Evolutionary conservation across 2,329 filamentous ascomycete genomes (phyloP).

Genomic region (Dothidotthia symphoricarpi): DNA sequence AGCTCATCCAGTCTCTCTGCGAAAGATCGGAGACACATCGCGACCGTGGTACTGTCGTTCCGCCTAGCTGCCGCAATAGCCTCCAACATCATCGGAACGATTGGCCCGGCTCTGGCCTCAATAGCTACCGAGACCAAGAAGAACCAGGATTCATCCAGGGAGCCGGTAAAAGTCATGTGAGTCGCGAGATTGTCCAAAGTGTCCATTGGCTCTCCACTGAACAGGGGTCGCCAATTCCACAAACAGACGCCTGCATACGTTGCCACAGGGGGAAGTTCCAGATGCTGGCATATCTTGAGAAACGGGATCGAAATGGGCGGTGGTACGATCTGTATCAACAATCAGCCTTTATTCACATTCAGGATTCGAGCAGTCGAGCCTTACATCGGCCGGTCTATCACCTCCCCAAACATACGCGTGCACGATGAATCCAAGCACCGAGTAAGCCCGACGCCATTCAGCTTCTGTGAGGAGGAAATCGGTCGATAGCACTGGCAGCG

Average conservation of each 20-base stretch:
- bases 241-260: constrained; percentile 89
- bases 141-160: constrained; percentile 97
- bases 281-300: constrained; percentile 68
- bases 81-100: constrained; percentile 82
- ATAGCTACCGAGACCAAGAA: constrained; percentile 95
- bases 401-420: constrained; percentile 92
- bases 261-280: constrained; percentile 88
- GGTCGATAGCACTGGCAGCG: constrained; percentile 79
- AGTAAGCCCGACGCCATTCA: constrained; percentile 89
- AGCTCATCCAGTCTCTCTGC: constrained; percentile 88
- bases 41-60: constrained; percentile 69
- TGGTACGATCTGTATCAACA: constrained; percentile 59
- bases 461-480: constrained; percentile 75
- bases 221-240: constrained; percentile 96
- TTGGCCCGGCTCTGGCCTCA: constrained; percentile 83
- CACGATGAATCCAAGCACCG: constrained; percentile 72
- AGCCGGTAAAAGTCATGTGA: constrained; percentile 87
- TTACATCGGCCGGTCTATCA: constrained; percentile 68
- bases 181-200: constrained; percentile 84
- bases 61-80: constrained; percentile 78
- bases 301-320: constrained; percentile 81
- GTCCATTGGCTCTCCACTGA: constrained; percentile 76
- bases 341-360: constrained; percentile 3
- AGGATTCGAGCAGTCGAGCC: no score
- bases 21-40: constrained; percentile 72